phyloP scores from a whole-genome alignment of 1,139 yeast species.

The Scheffersomyces stambukii region DNA sequence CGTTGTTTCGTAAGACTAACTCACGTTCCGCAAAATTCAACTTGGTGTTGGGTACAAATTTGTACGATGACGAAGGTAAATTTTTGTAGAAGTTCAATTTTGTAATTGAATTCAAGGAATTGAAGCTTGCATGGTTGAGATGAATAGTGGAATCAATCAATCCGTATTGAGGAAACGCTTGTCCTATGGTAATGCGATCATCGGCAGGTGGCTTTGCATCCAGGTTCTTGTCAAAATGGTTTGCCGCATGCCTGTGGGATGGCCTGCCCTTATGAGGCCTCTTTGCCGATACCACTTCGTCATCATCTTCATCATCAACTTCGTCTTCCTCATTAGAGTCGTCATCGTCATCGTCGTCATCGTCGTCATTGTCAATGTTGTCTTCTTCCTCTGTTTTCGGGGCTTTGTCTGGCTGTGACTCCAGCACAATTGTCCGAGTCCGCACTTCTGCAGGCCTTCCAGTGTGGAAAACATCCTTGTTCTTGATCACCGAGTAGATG shows the following conservation, averaged over 20 bases:
- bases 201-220: constrained; percentile 6
- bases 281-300: no score
- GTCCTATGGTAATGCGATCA: constrained; percentile 32
- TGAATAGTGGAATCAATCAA: constrained; percentile 25
- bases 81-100: constrained; percentile 36
- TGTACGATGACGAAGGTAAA: constrained; percentile 14
- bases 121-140: constrained; percentile 33
- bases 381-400: constrained; percentile 1
- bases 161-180: constrained; percentile 43
- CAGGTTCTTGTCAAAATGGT: background rate
- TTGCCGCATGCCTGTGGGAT: constrained; percentile 3
- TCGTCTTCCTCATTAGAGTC: constrained; percentile 6
- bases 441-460: background rate
- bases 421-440: background rate
- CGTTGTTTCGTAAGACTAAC: constrained; percentile 24
- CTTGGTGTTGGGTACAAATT: constrained; percentile 26
- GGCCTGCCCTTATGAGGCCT: no score
- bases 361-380: constrained; percentile 6
- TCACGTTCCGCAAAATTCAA: constrained; percentile 30
- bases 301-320: constrained; percentile 6
- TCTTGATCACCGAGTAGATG: constrained; percentile 14
- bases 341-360: constrained; percentile 6
- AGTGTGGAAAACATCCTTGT: constrained; percentile 11
- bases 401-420: background rate
- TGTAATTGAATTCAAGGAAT: constrained; percentile 29